Evolutionary conservation across 768 basidiomycete genomes (phyloP), one percentile per base, ranked within the genome.

Genomic region (Boletus bicolor): DNA sequence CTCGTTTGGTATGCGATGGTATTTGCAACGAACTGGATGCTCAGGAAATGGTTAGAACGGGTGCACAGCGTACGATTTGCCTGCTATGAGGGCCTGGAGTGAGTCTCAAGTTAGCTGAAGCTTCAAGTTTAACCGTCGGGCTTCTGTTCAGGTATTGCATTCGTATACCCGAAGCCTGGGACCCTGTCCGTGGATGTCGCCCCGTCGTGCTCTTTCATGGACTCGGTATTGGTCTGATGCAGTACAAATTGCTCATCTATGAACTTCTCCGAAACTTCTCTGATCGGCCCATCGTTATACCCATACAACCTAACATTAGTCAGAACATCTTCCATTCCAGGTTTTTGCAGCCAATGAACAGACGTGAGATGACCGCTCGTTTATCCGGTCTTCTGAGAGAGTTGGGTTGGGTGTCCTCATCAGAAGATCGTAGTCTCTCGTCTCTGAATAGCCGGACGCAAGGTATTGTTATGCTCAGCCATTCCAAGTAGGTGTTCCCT

Each of bases 161-260:
- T 21, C 83, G 88, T 42, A 74, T 86, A 36, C 93, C 94, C 2
- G 63, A 72, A 8, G 69, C 75, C 14, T 93, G 91, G 91, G 75
- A 84, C 44, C 70, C 82, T 3, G 67, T 69, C 17, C 77, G 67
- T 39, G 85, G 82, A 26, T 78, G 77, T 32, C 80, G 82, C 41
- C 94, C 94, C 0, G 72, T 95, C 37, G 79, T 97, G 15, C 92
- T 94, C 66, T 69, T 93, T 37, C 93, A 97, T 64, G 95, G 95
- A 4, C 82, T 98, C 2, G 94, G 94, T 10, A 78, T 95, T 47
- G 93, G 93, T 4, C 70, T 91, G 11, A 64, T 85, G 19, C 88
- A 90, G 63, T 91, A 94, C 66, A 73, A 80, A 41, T 58, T 74
- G n/a, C 72, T 89, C 56, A 73, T 94, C 51, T 70, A 73, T 11